Evolutionary conservation across 192 early-diverging fungal genomes (phyloP).

Genomic region (Umbelopsis sp.): DNA sequence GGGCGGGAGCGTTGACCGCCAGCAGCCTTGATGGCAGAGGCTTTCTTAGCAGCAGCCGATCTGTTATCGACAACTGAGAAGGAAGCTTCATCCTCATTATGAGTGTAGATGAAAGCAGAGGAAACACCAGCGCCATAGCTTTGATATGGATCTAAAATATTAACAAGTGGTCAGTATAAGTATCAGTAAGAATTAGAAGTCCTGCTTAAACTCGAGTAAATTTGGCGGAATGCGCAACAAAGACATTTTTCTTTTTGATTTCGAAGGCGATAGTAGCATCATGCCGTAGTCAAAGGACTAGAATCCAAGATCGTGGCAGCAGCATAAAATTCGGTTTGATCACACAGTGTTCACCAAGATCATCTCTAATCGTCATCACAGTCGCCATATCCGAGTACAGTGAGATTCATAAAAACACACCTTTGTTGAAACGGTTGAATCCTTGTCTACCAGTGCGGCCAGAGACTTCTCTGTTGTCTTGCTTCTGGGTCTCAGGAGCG

Average conservation of each 20-base stretch:
- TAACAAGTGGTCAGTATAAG: background rate
- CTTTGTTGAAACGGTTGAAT: constrained; percentile 42
- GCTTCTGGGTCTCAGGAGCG: constrained; percentile 53
- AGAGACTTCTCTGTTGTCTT: constrained; percentile 61
- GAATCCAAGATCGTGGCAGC: background rate
- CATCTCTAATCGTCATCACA: background rate
- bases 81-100: constrained; percentile 89
- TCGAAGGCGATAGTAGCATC: no score
- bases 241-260: no score
- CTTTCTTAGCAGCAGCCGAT: constrained; percentile 64
- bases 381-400: background rate
- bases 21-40: constrained; percentile 48
- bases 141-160: constrained; percentile 59
- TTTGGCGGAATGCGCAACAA: no score
- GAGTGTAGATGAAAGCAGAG: constrained; percentile 85
- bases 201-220: no score
- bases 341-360: background rate
- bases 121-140: constrained; percentile 85
- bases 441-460: constrained; percentile 47
- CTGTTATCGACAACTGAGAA: constrained; percentile 93
- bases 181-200: background rate
- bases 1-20: constrained; percentile 48
- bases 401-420: constrained; percentile 5
- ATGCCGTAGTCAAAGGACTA: background rate
- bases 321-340: background rate